Conservation (phyloP, 345 rosid species). For the Lepidium sativum region DNA sequence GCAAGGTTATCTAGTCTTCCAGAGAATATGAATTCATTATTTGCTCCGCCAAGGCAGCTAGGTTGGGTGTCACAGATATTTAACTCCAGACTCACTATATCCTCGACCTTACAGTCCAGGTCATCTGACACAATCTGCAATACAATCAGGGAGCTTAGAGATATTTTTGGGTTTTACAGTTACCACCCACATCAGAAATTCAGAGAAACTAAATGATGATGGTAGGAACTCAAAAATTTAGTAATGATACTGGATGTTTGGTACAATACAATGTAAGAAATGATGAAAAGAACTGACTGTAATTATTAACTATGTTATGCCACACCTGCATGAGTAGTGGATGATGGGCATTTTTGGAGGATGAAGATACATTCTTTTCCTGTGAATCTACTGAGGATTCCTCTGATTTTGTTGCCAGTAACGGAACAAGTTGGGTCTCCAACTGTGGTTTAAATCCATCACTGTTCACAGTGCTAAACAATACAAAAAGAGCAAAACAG, state of each 20-base stretch:
- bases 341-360: conserved; percentile 63
- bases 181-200: not conserved
- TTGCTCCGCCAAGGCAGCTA: conserved; percentile 95
- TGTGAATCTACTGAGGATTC: conserved; percentile 39
- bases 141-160: not conserved
- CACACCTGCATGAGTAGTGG: conserved; percentile 84
- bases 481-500: conserved; percentile 22
- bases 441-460: conserved; percentile 94
- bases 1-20: conserved; percentile 97
- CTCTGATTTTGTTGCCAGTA: conserved; percentile 60
- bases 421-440: conserved; percentile 76
- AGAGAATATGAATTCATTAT: conserved; percentile 80
- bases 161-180: not conserved
- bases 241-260: not conserved
- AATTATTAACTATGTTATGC: not conserved
- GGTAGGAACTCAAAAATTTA: not conserved
- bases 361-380: conserved; percentile 34
- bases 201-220: not conserved
- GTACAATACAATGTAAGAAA: too few species aligned
- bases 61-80: conserved; percentile 94
- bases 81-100: conserved; percentile 74
- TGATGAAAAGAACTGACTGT: not conserved
- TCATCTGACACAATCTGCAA: conserved; percentile 71
- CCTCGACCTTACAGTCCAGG: conserved; percentile 51
- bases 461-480: conserved; percentile 71